phyloP scores from a whole-genome alignment of 805 yeast species.

The Kazachstania bromeliacearum region DNA sequence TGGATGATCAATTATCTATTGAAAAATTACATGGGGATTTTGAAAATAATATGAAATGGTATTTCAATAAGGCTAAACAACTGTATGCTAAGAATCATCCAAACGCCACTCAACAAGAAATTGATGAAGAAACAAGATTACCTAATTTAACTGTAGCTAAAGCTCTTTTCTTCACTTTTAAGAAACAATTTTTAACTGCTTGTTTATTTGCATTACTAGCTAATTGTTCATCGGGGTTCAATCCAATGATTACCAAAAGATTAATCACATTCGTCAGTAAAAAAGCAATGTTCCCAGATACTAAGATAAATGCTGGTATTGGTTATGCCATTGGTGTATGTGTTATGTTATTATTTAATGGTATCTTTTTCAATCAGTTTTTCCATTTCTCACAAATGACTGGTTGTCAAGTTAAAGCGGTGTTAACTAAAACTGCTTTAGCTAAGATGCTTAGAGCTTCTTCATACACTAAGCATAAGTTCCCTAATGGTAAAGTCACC shows the following conservation, averaged over 20 bases:
- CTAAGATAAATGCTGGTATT: constrained; percentile 48
- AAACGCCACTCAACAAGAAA: constrained; percentile 32
- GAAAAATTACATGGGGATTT: constrained; percentile 36
- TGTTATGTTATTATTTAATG: constrained; percentile 40
- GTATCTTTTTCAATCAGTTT: constrained; percentile 48
- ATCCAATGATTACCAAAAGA: constrained; percentile 57
- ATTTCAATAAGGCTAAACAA: constrained; percentile 27
- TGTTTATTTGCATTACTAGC: constrained; percentile 38
- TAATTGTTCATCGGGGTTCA: constrained; percentile 41
- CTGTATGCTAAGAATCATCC: constrained; percentile 29
- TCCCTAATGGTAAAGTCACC: constrained; percentile 62
- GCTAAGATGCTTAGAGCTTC: constrained; percentile 58
- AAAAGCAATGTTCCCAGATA: constrained; percentile 35
- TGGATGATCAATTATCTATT: constrained; percentile 36
- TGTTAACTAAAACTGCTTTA: constrained; percentile 59
- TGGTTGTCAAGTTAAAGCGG: constrained; percentile 65
- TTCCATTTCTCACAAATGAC: constrained; percentile 52
- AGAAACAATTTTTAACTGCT: constrained; percentile 37
- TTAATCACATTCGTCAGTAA: constrained; percentile 56
- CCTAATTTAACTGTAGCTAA: constrained; percentile 31
- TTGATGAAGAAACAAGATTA: constrained; percentile 23
- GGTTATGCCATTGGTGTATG: constrained; percentile 71
- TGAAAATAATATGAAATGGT: constrained; percentile 25
- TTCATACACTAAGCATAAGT: constrained; percentile 46
- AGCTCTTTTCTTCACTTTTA: constrained; percentile 43